Evolutionary conservation across 176 grass and related monocot species (phyloP), one percentile per base, ranked within the genome.

Genomic region (Aegilops bicornis): DNA sequence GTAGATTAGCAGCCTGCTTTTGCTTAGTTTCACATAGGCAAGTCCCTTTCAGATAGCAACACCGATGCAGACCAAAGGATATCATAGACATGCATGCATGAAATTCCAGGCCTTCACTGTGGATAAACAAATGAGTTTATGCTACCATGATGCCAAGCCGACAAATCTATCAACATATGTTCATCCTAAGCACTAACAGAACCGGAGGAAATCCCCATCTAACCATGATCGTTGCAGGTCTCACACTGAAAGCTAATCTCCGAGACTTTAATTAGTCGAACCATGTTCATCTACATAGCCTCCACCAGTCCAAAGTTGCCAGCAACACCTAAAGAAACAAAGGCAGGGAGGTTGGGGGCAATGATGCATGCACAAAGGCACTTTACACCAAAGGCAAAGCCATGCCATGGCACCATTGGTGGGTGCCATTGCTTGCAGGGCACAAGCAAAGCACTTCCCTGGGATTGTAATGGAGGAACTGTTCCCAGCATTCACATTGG

Each of bases 251-350:
- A 30, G 25, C 10, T 30, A 47, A 10, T 81, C 66, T 7, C 0
- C 12, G 66, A 27, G 20, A 56, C 43, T 64, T 79, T 47, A 81
- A 52, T 6, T 45, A 68, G 33, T 19, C 63, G 10, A 80, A 62
- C 60, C 60, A 75, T 87, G 81, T 87, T 87, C 75, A 81, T 87
- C 76, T 62, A 76, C 81, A 84, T 69, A 60, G 16, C 68, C 81
- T 80, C 85, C 81, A 87, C 85, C 45, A 84, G 62, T 70, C 48
- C 50, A 91, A 91, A 91, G 81, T 30, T 60, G 85, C 81, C 89
- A 88, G 0, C 54, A 58, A 58, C 61, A 54, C 17, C 6, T 77
- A 76, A 87, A 88, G 64, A 84, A 81, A 78, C 17, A 33, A 75
- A 58, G 54, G 19, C 54, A 58, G 54, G 76, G 52, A 31, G 27